Evolutionary conservation across 768 basidiomycete genomes (phyloP).

Genomic region (Clitopilus hobsonii): DNA sequence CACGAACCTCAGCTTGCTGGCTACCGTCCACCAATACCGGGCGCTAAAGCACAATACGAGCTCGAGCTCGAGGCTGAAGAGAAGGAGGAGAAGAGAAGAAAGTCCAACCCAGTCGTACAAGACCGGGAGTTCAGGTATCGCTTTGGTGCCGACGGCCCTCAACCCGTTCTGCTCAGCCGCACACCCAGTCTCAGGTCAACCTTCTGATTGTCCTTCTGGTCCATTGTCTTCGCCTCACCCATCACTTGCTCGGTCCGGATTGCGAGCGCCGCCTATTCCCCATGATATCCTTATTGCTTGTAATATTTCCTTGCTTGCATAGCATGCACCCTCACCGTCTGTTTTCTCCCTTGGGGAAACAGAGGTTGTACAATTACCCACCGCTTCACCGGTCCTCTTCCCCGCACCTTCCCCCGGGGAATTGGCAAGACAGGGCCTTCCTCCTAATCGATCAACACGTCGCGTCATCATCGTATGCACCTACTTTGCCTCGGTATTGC

Average conservation of each 20-base stretch:
- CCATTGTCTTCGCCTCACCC: not conserved
- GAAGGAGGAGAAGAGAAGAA: conserved; percentile 40
- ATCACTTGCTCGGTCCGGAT: not conserved
- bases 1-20: conserved; percentile 39
- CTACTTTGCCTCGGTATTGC: not conserved
- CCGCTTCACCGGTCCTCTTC: not conserved
- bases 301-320: conserved; percentile 2
- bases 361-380: not conserved
- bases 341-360: not conserved
- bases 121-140: conserved; percentile 34
- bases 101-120: conserved; percentile 58
- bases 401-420: not conserved
- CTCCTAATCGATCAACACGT: not conserved
- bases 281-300: conserved; percentile 2
- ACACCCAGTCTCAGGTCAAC: conserved; percentile 56
- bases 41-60: conserved; percentile 64
- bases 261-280: not conserved
- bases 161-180: conserved; percentile 36
- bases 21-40: conserved; percentile 56
- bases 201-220: conserved; percentile 34
- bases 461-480: not conserved
- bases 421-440: not conserved
- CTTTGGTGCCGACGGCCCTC: conserved; percentile 17
- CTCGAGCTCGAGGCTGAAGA: conserved; percentile 68
- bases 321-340: not conserved